Evolutionary conservation across 768 basidiomycete genomes (phyloP).

Genomic region (Pleurotus pulmonarius): DNA sequence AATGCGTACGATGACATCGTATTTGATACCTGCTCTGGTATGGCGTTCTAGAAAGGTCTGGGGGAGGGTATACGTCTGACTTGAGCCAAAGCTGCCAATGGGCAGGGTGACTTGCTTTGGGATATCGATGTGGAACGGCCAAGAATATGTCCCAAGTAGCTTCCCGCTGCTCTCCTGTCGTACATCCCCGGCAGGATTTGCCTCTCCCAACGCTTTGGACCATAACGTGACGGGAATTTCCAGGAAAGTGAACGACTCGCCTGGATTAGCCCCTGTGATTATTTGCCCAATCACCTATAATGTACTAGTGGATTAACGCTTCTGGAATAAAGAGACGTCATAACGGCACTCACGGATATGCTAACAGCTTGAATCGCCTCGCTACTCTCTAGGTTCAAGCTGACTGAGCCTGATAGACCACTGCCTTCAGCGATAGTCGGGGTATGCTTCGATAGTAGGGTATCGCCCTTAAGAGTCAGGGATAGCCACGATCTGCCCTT

Average conservation of each 20-base stretch:
- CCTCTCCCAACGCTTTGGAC: slow-evolving; percentile 30
- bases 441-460: slow-evolving; percentile 15
- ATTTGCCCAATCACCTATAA: slow-evolving; percentile 33
- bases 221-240: slow-evolving; percentile 30
- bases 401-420: slow-evolving; percentile 29
- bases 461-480: background rate
- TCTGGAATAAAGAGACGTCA: background rate
- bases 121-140: slow-evolving; percentile 36
- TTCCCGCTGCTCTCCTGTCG: slow-evolving; percentile 18
- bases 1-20: slow-evolving; percentile 29
- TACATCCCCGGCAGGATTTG: slow-evolving; percentile 13
- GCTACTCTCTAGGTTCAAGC: slow-evolving; percentile 28
- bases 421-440: slow-evolving; percentile 33
- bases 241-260: slow-evolving; percentile 30
- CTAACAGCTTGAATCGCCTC: slow-evolving; percentile 46
- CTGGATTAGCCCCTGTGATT: slow-evolving; percentile 32
- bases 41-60: slow-evolving; percentile 36
- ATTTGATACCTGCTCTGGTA: slow-evolving; percentile 30
- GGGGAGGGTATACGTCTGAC: slow-evolving; percentile 27
- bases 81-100: slow-evolving; percentile 13
- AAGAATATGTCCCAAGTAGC: slow-evolving; percentile 30
- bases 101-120: slow-evolving; percentile 29
- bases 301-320: background rate
- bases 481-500: slow-evolving; percentile 2
- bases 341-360: slow-evolving; percentile 39